These are phyloP conservation scores for Naumovozyma baii DNA, from an alignment of 805 yeast species.

Conservation along the genomic window DNA sequence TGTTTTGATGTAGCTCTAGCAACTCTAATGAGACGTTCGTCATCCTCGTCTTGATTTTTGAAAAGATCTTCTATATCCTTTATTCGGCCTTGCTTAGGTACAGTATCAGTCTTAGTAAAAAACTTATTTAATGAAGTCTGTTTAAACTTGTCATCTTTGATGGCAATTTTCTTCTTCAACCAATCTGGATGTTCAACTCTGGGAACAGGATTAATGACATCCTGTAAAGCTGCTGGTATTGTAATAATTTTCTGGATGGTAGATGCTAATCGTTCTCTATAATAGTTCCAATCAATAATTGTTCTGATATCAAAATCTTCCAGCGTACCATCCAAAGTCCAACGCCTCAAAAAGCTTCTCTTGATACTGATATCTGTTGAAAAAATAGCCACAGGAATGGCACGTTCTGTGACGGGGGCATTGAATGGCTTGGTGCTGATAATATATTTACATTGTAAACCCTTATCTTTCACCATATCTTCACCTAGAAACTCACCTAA, in stretches of 20 bases:
- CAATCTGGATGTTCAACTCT: constrained; percentile 91
- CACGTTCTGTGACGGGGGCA: constrained; percentile 91
- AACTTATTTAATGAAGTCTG: constrained; percentile 58
- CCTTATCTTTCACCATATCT: constrained; percentile 94
- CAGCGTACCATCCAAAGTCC: constrained; percentile 74
- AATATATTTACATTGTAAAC: constrained; percentile 89
- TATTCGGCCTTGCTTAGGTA: constrained; percentile 33
- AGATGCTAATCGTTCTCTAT: constrained; percentile 81
- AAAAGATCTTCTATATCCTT: constrained; percentile 75
- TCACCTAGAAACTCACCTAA: constrained; percentile 91
- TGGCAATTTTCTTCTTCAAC: constrained; percentile 58
- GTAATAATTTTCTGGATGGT: constrained; percentile 91
- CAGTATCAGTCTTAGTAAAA: constrained; percentile 39
- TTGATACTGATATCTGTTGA: constrained; percentile 70
- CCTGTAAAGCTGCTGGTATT: constrained; percentile 94
- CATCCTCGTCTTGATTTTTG: constrained; percentile 4
- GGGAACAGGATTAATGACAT: constrained; percentile 84
- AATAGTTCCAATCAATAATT: constrained; percentile 89
- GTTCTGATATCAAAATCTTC: constrained; percentile 79
- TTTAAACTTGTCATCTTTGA: constrained; percentile 54
- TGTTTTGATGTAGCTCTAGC: constrained; percentile 34
- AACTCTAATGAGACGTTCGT: constrained; percentile 16
- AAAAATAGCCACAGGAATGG: constrained; percentile 92
- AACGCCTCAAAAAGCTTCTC: constrained; percentile 64
- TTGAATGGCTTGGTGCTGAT: constrained; percentile 74